These are phyloP conservation scores for Termitomyces sp. DNA, from an alignment of 768 basidiomycete genomes.

Conservation along the genomic window DNA sequence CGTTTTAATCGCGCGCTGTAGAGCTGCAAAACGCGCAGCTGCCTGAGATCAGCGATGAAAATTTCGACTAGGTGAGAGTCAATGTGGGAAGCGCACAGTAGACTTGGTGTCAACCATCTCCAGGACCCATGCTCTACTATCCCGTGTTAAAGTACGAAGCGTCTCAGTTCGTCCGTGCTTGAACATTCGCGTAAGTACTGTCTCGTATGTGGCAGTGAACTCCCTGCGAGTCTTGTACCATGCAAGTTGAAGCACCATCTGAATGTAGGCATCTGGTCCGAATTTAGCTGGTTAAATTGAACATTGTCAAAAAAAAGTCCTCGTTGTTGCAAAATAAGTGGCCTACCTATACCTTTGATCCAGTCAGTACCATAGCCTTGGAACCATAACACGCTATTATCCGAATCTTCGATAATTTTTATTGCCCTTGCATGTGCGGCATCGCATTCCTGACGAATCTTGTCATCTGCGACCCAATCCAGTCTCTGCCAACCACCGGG, in stretches of 20 bases:
- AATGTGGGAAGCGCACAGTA: slow-evolving; percentile 33
- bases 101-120: slow-evolving; percentile 56
- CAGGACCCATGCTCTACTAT: slow-evolving; percentile 74
- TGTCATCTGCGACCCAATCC: slow-evolving; percentile 70
- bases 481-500: slow-evolving; percentile 51
- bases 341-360: slow-evolving; percentile 73
- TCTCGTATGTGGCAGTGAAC: slow-evolving; percentile 91
- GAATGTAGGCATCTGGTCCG: slow-evolving; percentile 81
- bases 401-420: slow-evolving; percentile 68
- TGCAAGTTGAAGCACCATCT: slow-evolving; percentile 88
- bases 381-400: slow-evolving; percentile 81
- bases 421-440: slow-evolving; percentile 54
- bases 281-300: slow-evolving; percentile 26
- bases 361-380: slow-evolving; percentile 79
- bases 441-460: slow-evolving; percentile 49
- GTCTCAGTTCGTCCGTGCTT: slow-evolving; percentile 88
- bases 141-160: slow-evolving; percentile 67
- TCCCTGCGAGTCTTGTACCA: slow-evolving; percentile 76
- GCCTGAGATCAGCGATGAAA: slow-evolving; percentile 18
- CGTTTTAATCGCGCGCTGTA: slow-evolving; percentile 62
- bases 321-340: not conserved
- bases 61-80: not conserved
- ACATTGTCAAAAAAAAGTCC: not conserved
- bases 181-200: slow-evolving; percentile 84
- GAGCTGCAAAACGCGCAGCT: slow-evolving; percentile 36